Evolutionary conservation across 257 asterid species (phyloP), one percentile per base, ranked within the genome.

Genomic region (Gentiana dahurica): DNA sequence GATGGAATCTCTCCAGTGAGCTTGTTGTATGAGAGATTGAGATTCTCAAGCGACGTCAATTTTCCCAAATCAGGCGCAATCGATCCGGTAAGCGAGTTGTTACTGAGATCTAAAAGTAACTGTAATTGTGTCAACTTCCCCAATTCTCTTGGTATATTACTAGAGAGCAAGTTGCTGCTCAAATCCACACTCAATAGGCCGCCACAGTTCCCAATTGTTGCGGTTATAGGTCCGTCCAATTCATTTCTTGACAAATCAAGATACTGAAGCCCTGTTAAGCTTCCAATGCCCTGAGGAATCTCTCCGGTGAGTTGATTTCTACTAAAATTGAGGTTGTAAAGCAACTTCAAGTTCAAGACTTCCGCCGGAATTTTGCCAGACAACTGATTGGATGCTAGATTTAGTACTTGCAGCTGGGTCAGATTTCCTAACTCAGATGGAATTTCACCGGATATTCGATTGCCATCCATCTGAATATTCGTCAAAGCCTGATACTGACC

Each of bases 361-460:
- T 79, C 78, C 41, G 3, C 50, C 3, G 95, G 97, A 62, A 89
- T 57, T 68, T 68, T 76, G 48, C 95, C 95, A 0, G 76, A 65
- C 60, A 86, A 67, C 49, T 76, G 63, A 65, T 89, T 89, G 43
- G 89, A 80, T 43, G 66, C 79, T 72, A 89, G 66, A 44, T 53
- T 73, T 7, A 89, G 85, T 56, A 74, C 57, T 1, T 66, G 70
- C 49, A 89, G 67, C 52, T 63, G 60, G 11, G 75, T 69, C 62
- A 89, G 72, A 60, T 79, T 76, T 36, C 95, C 92, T 4, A 86
- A 56, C 76, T 73, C 89, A 36, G 69, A 43, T n/a, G 95, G 97
- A 68, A 89, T 83, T 50, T 34, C 54, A 38, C 97, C 94, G n/a
- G 87, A 79, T 37, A 89, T 66, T 45, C 37, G 54, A 32, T 89